phyloP scores from a whole-genome alignment of 805 yeast species.

The Wickerhamomyces subpelliculosus region DNA sequence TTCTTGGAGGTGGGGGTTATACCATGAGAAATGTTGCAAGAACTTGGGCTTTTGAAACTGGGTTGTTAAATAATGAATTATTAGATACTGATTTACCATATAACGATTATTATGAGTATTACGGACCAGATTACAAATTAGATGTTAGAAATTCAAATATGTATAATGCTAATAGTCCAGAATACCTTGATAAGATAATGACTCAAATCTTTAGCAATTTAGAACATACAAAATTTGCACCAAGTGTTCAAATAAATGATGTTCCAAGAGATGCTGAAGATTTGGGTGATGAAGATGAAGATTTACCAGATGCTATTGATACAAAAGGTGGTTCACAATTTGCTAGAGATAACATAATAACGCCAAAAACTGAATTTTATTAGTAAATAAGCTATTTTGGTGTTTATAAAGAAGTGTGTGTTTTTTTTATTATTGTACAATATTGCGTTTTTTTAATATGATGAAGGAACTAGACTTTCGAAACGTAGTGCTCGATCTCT shows the following conservation, averaged over 20 bases:
- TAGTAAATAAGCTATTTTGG: background rate
- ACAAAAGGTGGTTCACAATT: conserved; percentile 87
- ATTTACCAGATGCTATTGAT: conserved; percentile 69
- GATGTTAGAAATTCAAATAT: conserved; percentile 94
- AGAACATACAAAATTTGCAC: conserved; percentile 90
- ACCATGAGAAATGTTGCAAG: conserved; percentile 94
- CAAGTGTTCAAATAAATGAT: conserved; percentile 90
- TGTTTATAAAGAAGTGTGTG: too few species aligned
- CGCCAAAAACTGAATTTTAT: conserved; percentile 72
- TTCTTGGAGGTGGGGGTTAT: conserved; percentile 96
- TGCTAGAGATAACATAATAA: conserved; percentile 70
- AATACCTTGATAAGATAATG: conserved; percentile 78
- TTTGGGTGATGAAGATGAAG: conserved; percentile 82
- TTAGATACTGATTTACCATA: conserved; percentile 60
- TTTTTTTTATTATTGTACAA: too few species aligned
- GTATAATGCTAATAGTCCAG: conserved; percentile 94
- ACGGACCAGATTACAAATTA: conserved; percentile 92
- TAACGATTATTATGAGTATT: conserved; percentile 94
- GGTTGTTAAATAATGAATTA: conserved; percentile 62
- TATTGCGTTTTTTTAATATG: too few species aligned
- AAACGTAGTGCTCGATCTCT: too few species aligned
- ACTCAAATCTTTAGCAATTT: conserved; percentile 70
- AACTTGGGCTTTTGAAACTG: conserved; percentile 94
- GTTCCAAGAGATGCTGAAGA: conserved; percentile 90
- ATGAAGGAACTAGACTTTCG: too few species aligned